Conservation (phyloP, 129 eudicot genomes). For the Centrapalus pauciflorus region DNA sequence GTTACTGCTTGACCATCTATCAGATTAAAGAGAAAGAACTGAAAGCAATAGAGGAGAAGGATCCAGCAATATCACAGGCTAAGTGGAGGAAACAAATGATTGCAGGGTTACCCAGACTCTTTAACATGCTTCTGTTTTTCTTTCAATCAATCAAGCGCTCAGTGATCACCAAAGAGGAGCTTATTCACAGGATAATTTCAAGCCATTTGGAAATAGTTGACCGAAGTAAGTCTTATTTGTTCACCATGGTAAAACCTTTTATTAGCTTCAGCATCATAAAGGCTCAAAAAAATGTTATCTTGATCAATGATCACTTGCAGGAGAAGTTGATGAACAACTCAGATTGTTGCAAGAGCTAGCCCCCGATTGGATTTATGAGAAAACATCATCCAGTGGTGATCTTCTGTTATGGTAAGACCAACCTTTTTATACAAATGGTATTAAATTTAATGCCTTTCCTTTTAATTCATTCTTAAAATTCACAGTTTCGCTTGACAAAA, state of each 20-base stretch:
- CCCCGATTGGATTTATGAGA: slow-evolving; percentile 73
- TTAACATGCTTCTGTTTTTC: slow-evolving; percentile 48
- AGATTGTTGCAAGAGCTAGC: slow-evolving; percentile 61
- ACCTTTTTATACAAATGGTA: too few relatives aligned
- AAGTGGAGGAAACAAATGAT: slow-evolving; percentile 57
- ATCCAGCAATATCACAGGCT: slow-evolving; percentile 78
- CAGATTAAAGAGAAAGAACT: slow-evolving; percentile 70
- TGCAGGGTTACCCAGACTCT: slow-evolving; percentile 63
- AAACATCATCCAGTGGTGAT: slow-evolving; percentile 49
- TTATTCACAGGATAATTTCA: slow-evolving; percentile 54
- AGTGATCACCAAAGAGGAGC: slow-evolving; percentile 65
- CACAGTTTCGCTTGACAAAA: not conserved
- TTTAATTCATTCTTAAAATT: not conserved
- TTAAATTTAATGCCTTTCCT: not conserved
- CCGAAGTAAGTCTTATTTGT: slow-evolving; percentile 44
- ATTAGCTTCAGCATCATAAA: not conserved
- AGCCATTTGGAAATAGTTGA: slow-evolving; percentile 52
- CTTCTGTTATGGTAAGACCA: slow-evolving; percentile 48
- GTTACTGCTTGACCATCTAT: too few relatives aligned
- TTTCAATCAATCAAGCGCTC: slow-evolving; percentile 67
- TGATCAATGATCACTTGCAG: slow-evolving; percentile 31
- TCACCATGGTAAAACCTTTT: not conserved
- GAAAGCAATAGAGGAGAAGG: slow-evolving; percentile 47
- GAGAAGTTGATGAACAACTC: slow-evolving; percentile 72
- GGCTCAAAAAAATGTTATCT: not conserved